These are phyloP conservation scores for Tolypocladium endophyticum DNA, from an alignment of 2,329 filamentous ascomycete genomes.

Conservation along the genomic window DNA sequence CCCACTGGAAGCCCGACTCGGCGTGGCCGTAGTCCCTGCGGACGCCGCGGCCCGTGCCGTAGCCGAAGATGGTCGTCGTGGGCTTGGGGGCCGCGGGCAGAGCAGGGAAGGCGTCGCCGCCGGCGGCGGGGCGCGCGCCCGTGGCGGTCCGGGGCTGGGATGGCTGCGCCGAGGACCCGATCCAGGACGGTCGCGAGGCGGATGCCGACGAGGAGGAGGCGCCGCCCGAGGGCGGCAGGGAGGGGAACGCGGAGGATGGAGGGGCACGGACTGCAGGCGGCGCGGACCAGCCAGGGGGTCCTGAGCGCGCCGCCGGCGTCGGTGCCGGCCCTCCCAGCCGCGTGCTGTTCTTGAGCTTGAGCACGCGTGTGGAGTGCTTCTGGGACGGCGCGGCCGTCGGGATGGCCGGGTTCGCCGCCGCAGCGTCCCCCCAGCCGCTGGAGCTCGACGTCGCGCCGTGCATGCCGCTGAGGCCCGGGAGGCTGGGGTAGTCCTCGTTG, in stretches of 20 bases:
- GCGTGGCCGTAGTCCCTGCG: conserved; percentile 39
- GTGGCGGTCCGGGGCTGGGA: conserved; percentile 17
- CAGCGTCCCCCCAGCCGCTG: conserved; percentile 50
- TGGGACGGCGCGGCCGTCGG: conserved; percentile 29
- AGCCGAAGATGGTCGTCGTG: conserved; percentile 50
- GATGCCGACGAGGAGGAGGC: conserved; percentile 10
- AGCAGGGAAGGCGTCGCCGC: conserved; percentile 65
- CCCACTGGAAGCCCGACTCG: conserved; percentile 45
- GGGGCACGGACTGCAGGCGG: conserved; percentile 8
- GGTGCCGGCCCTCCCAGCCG: conserved; percentile 26
- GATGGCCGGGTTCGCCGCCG: conserved; percentile 42
- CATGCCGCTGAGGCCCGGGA: conserved; percentile 65
- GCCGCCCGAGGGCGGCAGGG: conserved; percentile 22
- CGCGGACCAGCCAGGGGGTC: conserved; percentile 12
- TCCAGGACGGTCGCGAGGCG: conserved; percentile 19
- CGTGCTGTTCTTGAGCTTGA: conserved; percentile 50
- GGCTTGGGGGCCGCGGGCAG: conserved; percentile 68
- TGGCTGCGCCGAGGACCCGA: conserved; percentile 23
- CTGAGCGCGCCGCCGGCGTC: conserved; percentile 1
- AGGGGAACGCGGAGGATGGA: conserved; percentile 31
- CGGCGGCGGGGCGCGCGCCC: conserved; percentile 12
- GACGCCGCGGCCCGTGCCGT: conserved; percentile 42
- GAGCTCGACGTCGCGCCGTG: conserved; percentile 47
- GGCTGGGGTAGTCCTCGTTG: conserved; percentile 87
- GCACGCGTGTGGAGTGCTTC: conserved; percentile 42